Percentiles rank a stretch among this genome's conserved stretches.
Evolutionary conservation across 768 basidiomycete species (phyloP).

Genomic region (Lactifluus piperatus): DNA sequence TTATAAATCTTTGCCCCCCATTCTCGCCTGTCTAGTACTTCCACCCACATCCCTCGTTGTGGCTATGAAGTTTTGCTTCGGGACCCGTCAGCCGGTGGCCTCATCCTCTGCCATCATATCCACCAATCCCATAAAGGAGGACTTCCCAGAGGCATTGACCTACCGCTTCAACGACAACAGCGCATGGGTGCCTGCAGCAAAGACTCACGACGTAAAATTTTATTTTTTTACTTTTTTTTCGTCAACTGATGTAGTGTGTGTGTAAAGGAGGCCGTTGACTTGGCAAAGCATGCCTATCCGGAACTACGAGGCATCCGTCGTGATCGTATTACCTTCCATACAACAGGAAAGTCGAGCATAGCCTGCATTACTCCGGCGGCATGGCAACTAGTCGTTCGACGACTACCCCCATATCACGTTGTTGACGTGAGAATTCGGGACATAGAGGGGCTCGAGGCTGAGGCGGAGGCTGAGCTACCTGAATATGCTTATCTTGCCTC

Average conservation of each 20-base stretch:
- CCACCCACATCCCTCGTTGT: neutral
- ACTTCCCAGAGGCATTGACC: conserved; percentile 17
- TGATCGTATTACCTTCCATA: conserved; percentile 15
- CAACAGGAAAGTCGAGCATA: conserved; percentile 16
- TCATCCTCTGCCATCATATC: neutral
- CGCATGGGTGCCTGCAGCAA: conserved; percentile 13
- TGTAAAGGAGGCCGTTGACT: conserved; percentile 12
- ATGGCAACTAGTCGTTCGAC: conserved; percentile 17
- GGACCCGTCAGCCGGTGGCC: neutral
- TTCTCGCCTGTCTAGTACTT: neutral
- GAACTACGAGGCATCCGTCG: conserved; percentile 10
- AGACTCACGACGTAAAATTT: neutral
- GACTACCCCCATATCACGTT: conserved; percentile 15
- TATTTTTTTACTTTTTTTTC: neutral
- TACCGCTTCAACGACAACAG: conserved; percentile 18
- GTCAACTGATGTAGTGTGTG: neutral
- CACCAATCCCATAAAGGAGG: neutral
- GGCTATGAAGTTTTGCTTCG: conserved; percentile 7
- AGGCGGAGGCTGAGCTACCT: conserved; percentile 3
- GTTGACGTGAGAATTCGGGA: conserved; percentile 16
- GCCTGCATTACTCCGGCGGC: conserved; percentile 17
- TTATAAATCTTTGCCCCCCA: neutral
- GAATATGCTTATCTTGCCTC: neutral
- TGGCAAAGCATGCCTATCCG: conserved; percentile 14
- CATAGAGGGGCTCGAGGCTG: neutral